Conservation (phyloP, 2,329 filamentous ascomycete genomes). For the Colletotrichum musicola region DNA sequence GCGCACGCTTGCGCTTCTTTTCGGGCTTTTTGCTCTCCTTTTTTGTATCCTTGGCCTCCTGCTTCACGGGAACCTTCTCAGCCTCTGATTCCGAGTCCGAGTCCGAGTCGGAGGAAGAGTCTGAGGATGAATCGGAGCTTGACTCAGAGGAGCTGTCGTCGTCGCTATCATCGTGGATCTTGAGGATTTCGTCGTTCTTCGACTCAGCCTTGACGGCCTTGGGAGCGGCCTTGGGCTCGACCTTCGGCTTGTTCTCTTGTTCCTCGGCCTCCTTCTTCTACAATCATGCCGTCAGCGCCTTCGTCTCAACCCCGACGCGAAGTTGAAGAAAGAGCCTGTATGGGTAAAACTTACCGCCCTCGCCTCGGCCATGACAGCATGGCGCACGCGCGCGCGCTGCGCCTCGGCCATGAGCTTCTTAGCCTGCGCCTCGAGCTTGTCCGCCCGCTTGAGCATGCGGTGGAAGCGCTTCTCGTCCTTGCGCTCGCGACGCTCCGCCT, state of each 20-base stretch:
- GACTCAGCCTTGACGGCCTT: too few relatives aligned
- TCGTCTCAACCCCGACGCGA: too few relatives aligned
- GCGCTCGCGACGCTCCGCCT: constrained; percentile 41
- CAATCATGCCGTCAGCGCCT: constrained; percentile 1
- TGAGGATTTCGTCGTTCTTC: constrained; percentile 30
- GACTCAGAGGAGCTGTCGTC: constrained; percentile 39
- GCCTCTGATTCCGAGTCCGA: constrained; percentile 30
- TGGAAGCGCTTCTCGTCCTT: constrained; percentile 55
- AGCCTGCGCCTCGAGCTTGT: constrained; percentile 56
- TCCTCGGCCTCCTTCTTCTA: constrained; percentile 46
- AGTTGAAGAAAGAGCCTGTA: not conserved
- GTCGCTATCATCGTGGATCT: constrained; percentile 40
- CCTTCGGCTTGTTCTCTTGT: constrained; percentile 40
- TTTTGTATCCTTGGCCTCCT: constrained; percentile 27
- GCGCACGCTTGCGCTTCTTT: constrained; percentile 43
- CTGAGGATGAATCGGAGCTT: constrained; percentile 41
- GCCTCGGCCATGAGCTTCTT: constrained; percentile 56
- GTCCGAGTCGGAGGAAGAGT: constrained; percentile 12
- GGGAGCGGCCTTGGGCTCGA: constrained; percentile 12
- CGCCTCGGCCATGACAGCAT: constrained; percentile 44
- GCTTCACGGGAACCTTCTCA: constrained; percentile 40
- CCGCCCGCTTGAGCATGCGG: constrained; percentile 53
- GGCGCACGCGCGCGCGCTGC: constrained; percentile 48
- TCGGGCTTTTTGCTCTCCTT: constrained; percentile 43
- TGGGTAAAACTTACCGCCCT: constrained; percentile 41